Conservation (phyloP, 441 rosid species). For the Pelargonium australe region DNA sequence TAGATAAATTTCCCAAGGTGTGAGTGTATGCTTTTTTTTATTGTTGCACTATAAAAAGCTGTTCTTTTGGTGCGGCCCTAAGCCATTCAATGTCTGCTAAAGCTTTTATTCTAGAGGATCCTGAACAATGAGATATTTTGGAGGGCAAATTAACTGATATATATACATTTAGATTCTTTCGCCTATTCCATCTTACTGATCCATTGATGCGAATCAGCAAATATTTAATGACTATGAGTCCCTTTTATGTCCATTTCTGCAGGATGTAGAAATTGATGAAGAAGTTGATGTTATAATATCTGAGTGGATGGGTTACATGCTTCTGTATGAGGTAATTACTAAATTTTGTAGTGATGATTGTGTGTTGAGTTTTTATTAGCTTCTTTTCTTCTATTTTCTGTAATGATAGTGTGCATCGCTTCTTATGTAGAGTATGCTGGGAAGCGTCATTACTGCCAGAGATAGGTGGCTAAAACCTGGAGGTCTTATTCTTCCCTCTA, state of each 20-base stretch:
- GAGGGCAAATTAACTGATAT: not conserved
- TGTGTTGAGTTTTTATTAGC: conserved; percentile 12
- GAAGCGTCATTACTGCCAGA: conserved; percentile 94
- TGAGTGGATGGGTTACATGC: conserved; percentile 99
- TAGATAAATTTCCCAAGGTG: too few relatives aligned
- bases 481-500: conserved; percentile 92
- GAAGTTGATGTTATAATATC: conserved; percentile 93
- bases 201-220: not conserved
- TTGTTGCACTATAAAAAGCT: too few relatives aligned
- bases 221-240: not conserved
- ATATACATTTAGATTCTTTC: not conserved
- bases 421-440: conserved; percentile 79
- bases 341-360: conserved; percentile 11
- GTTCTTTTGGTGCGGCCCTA: not conserved
- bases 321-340: conserved; percentile 73
- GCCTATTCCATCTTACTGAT: not conserved
- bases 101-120: not conserved
- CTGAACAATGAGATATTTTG: not conserved
- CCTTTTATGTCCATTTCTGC: conserved; percentile 18
- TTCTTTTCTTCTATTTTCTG: conserved; percentile 13
- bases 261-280: conserved; percentile 93
- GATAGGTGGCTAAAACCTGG: conserved; percentile 93
- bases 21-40: too few relatives aligned
- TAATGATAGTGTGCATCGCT: not conserved
- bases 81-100: not conserved